A percentile compares a stretch with the other conserved stretches of the same genome.
Evolutionary conservation across 2,329 filamentous ascomycete species (phyloP).

Genomic region (Venturia asperata): DNA sequence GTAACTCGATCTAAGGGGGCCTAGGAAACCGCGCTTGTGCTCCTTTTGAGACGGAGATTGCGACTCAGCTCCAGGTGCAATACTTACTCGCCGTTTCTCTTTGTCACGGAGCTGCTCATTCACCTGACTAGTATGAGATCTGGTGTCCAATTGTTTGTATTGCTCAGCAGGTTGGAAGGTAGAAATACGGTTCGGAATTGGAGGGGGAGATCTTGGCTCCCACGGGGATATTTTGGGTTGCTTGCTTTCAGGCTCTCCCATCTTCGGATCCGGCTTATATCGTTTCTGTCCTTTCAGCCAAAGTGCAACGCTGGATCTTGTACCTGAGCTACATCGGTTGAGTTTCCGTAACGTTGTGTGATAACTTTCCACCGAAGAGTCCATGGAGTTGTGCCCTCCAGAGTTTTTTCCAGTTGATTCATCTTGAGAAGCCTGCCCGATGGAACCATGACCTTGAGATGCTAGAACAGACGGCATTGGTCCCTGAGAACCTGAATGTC

Average conservation of each 20-base stretch:
- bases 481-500: background rate
- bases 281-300: conserved; percentile 5
- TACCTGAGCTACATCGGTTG: background rate
- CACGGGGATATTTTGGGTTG: background rate
- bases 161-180: conserved; percentile 4
- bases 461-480: background rate
- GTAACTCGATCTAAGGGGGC: background rate
- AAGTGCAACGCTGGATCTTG: background rate
- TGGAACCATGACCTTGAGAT: background rate
- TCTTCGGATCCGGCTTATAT: background rate
- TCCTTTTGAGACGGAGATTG: background rate
- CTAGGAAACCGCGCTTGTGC: conserved; percentile 1
- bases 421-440: background rate
- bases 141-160: background rate
- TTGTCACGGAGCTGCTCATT: background rate
- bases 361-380: background rate
- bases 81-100: background rate
- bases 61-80: background rate
- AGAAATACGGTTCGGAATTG: background rate
- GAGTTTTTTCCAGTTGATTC: background rate
- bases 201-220: background rate
- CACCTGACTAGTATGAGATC: background rate
- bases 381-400: background rate
- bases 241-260: background rate
- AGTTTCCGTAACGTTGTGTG: background rate